Conservation (phyloP, 108 stramenopile species). For the Chaetoceros muelleri region DNA sequence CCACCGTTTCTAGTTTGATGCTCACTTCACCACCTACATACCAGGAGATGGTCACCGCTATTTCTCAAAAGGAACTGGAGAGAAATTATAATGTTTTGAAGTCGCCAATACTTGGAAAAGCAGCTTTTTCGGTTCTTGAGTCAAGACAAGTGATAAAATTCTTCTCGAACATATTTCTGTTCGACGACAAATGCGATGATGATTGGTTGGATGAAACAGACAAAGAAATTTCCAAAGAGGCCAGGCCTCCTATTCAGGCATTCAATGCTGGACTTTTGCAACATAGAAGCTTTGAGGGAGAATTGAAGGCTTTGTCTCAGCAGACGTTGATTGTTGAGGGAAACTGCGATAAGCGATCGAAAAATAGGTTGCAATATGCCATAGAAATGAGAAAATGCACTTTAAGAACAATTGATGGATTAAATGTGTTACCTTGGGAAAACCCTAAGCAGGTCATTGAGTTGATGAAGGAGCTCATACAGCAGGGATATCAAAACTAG, state of each 20-base stretch:
- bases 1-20: conserved; percentile 19
- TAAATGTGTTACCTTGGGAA: conserved; percentile 64
- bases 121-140: conserved; percentile 49
- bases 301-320: conserved; percentile 29
- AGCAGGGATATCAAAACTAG: no score
- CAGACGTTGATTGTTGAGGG: conserved; percentile 42
- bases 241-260: conserved; percentile 36
- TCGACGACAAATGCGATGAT: conserved; percentile 33
- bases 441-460: conserved; percentile 9
- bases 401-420: conserved; percentile 22
- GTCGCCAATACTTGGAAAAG: conserved; percentile 24
- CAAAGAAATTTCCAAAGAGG: conserved; percentile 9
- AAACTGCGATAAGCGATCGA: conserved; percentile 21
- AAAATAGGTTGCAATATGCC: conserved; percentile 22
- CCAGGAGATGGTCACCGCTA: conserved; percentile 37
- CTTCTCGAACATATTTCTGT: conserved; percentile 55
- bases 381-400: conserved; percentile 23
- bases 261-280: conserved; percentile 61
- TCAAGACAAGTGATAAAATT: conserved; percentile 33
- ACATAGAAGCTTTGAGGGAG: conserved; percentile 39
- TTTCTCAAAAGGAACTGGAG: conserved; percentile 32
- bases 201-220: conserved; percentile 38
- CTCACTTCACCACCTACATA: conserved; percentile 52
- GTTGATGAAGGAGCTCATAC: no score
- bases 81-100: conserved; percentile 45